Percentiles rank a stretch among this genome's conserved stretches.
Evolutionary conservation across 805 yeast species (phyloP).

Genomic region (Barnettozyma vustinii): DNA sequence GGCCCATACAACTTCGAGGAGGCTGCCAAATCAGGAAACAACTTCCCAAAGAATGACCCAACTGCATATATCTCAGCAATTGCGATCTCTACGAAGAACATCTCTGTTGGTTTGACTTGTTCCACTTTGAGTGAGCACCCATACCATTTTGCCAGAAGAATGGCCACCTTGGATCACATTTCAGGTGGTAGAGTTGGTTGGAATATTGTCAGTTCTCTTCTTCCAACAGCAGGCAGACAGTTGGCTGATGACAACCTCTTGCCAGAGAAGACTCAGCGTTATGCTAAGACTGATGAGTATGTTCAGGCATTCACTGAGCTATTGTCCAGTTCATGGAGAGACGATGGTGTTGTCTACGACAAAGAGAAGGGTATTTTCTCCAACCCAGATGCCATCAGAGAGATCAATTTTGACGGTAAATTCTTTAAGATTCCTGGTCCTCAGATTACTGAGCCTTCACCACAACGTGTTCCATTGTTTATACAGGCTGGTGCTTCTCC

Average conservation of each 20-base stretch:
- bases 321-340: conserved; percentile 41
- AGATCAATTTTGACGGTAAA: conserved; percentile 38
- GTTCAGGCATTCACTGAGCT: conserved; percentile 38
- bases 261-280: conserved; percentile 40
- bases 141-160: conserved; percentile 39
- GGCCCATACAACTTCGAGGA: conserved; percentile 34
- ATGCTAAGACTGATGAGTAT: conserved; percentile 40
- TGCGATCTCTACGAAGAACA: conserved; percentile 39
- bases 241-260: conserved; percentile 32
- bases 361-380: conserved; percentile 30
- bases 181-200: conserved; percentile 44
- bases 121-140: conserved; percentile 43
- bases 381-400: conserved; percentile 37
- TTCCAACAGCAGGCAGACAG: conserved; percentile 41
- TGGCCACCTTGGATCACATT: conserved; percentile 42
- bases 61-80: conserved; percentile 35
- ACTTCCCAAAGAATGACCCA: conserved; percentile 36
- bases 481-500: conserved; percentile 43
- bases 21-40: conserved; percentile 31
- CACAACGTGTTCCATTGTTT: conserved; percentile 40
- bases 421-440: conserved; percentile 37
- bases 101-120: conserved; percentile 39
- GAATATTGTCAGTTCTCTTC: conserved; percentile 41
- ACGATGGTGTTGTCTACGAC: conserved; percentile 32
- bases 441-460: conserved; percentile 39